Base-by-base conservation (phyloP, 2,329 filamentous ascomycete genomes). In the Helminthosporium solani region DNA sequence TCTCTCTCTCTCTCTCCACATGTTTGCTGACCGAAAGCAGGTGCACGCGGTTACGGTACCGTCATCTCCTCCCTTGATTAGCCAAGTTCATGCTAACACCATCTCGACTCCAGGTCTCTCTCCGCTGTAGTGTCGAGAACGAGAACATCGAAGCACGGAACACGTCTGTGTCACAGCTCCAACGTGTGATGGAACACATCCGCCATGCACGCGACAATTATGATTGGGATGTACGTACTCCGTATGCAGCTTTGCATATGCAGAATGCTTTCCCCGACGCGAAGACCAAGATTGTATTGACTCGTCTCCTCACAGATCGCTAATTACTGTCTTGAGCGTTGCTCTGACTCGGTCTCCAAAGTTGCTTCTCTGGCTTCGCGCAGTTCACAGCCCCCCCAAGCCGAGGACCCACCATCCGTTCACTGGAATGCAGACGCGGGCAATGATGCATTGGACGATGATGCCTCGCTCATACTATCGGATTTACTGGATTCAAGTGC, bases 71-170 rank as follows among this genome's bases (percentile, higher is more conserved):
- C 23, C 23, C 23, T 25, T 25, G 9, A 25, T 25, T 25, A 25
- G 9, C 5, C 23, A 25, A 5, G 6, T 14, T 8, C 14, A 4
- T n/a, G 28, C 28, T 31, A 31, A 31, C 28, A 6, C 5, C 12
- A 31, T 31, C 9, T 4, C 12, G 28, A 31, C 12, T 14, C 5
- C 28, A 31, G 28, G 71, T 79, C 7, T 70, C 78, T 9, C 70
- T 81, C 18, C 73, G 78, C 33, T 78, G 76, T 58, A 71, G 75
- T 2, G 67, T 81, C 21, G 76, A 81, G 56, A 77, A 78, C 2
- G 72, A 71, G 15, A 75, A 79, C 44, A 56, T 64, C 1, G 70
- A 73, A 18, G 69, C 75, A 14, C 72, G 75, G 8, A 71, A 71
- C 7, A 68, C 72, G 2, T 77, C 73, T 41, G 70, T 79, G 38